Evolutionary conservation across 108 stramenopile species (phyloP).

Genomic region (Nannochloropsis salina): DNA sequence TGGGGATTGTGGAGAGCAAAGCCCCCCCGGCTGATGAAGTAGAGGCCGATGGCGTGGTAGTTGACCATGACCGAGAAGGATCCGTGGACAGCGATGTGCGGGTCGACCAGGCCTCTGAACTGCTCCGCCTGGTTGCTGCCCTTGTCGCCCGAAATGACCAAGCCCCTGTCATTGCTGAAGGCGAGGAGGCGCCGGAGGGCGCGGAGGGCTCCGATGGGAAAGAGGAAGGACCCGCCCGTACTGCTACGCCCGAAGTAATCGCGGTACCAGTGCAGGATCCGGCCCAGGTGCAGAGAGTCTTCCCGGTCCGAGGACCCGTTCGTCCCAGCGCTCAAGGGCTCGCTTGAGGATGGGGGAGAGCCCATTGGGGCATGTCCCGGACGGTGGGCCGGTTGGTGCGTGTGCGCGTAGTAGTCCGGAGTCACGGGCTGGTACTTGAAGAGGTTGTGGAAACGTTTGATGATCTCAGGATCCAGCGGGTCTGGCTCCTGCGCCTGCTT

Average conservation of each 20-base stretch:
- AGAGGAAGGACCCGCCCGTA: constrained; percentile 57
- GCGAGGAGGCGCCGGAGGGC: constrained; percentile 54
- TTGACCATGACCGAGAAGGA: constrained; percentile 68
- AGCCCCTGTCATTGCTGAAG: constrained; percentile 46
- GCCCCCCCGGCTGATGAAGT: constrained; percentile 60
- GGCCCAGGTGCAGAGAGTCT: constrained; percentile 45
- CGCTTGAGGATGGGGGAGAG: neutral
- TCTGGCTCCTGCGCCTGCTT: constrained; percentile 46
- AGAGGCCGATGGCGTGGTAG: constrained; percentile 66
- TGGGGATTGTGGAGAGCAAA: constrained; percentile 63
- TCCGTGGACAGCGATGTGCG: constrained; percentile 68
- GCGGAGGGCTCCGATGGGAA: constrained; percentile 60
- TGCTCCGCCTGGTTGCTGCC: constrained; percentile 64
- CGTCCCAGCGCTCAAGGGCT: neutral
- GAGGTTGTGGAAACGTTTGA: constrained; percentile 56
- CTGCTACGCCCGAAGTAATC: constrained; percentile 48
- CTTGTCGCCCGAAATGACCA: constrained; percentile 62
- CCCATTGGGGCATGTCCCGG: neutral
- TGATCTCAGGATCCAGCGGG: constrained; percentile 63
- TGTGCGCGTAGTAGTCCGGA: constrained; percentile 43
- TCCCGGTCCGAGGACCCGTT: neutral
- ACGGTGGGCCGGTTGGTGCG: neutral
- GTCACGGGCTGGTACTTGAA: constrained; percentile 41
- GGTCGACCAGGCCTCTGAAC: constrained; percentile 61
- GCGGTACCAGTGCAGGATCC: constrained; percentile 57